Percentiles rank a stretch among this genome's conserved stretches.
These are phyloP conservation scores for Aspergillus latus DNA, from an alignment of 2,329 filamentous ascomycete species.

Conservation along the genomic window DNA sequence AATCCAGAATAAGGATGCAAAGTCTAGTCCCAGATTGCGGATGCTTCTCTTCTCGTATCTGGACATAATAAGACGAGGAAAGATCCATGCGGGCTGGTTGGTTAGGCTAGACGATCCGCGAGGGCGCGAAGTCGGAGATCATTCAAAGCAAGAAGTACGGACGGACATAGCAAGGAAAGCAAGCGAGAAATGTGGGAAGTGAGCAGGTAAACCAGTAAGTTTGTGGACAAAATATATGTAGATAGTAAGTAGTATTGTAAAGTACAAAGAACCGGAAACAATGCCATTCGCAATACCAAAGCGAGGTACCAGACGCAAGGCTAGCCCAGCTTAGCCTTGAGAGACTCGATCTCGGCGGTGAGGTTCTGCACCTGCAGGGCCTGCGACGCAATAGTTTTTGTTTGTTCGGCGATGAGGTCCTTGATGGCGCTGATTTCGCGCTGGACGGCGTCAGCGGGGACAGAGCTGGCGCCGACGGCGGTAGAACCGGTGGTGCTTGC, in stretches of 20 bases:
- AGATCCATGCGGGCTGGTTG: too few relatives aligned
- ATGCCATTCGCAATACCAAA: background rate
- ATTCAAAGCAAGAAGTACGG: too few relatives aligned
- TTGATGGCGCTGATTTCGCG: slow-evolving; percentile 75
- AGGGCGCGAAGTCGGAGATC: too few relatives aligned
- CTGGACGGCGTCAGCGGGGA: slow-evolving; percentile 56
- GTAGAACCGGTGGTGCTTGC: slow-evolving; percentile 27
- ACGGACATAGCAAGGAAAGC: too few relatives aligned
- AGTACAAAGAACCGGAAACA: background rate
- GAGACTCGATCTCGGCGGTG: slow-evolving; percentile 70
- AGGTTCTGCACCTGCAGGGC: slow-evolving; percentile 71
- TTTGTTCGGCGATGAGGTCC: slow-evolving; percentile 72
- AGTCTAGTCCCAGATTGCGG: too few relatives aligned
- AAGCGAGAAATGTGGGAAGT: background rate
- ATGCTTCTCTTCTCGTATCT: too few relatives aligned
- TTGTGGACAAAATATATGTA: background rate
- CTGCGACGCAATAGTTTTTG: slow-evolving; percentile 73
- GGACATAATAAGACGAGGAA: too few relatives aligned
- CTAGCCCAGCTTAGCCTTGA: slow-evolving; percentile 72
- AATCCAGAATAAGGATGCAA: too few relatives aligned
- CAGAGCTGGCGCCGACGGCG: slow-evolving; percentile 12
- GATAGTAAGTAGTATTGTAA: background rate
- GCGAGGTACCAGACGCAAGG: slow-evolving; percentile 4
- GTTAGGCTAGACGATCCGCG: too few relatives aligned
- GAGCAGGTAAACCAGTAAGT: background rate